Evolutionary conservation across 2,329 filamentous ascomycete species (phyloP).

Genomic region (Fusarium sterilihyphosum): DNA sequence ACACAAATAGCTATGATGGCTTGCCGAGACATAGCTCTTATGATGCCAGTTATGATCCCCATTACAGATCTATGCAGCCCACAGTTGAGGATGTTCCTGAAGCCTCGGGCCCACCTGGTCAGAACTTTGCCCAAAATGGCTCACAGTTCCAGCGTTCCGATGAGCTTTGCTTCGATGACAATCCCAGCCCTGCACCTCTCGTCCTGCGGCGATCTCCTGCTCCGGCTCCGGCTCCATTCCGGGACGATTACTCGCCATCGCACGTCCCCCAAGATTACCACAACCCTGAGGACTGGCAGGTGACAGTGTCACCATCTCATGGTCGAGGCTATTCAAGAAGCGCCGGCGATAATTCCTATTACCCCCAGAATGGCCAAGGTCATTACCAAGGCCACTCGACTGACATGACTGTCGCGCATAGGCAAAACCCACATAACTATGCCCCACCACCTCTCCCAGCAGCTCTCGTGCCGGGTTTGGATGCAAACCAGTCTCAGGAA

Average conservation of each 20-base stretch:
- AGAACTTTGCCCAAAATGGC: slow-evolving; percentile 41
- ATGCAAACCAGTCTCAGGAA: slow-evolving; percentile 65
- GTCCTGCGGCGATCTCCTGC: slow-evolving; percentile 51
- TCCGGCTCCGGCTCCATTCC: slow-evolving; percentile 34
- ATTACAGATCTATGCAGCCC: slow-evolving; percentile 65
- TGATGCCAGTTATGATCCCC: slow-evolving; percentile 58
- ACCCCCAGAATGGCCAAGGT: slow-evolving; percentile 44
- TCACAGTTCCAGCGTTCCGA: slow-evolving; percentile 45
- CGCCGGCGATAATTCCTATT: slow-evolving; percentile 44
- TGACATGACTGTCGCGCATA: slow-evolving; percentile 51
- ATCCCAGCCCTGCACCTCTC: slow-evolving; percentile 56
- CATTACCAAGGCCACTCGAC: slow-evolving; percentile 46
- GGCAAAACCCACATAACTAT: slow-evolving; percentile 50
- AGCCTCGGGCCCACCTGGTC: slow-evolving; percentile 49
- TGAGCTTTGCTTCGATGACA: slow-evolving; percentile 53
- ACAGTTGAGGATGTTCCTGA: slow-evolving; percentile 73
- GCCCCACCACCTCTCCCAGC: slow-evolving; percentile 61
- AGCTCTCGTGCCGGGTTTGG: slow-evolving; percentile 69
- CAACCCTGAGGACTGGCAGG: slow-evolving; percentile 39
- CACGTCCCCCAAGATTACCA: slow-evolving; percentile 32
- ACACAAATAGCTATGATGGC: slow-evolving; percentile 47
- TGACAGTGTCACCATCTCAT: slow-evolving; percentile 46
- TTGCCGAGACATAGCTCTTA: slow-evolving; percentile 61
- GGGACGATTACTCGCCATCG: slow-evolving; percentile 41
- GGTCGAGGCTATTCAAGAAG: slow-evolving; percentile 50